Evolutionary conservation across 2,329 filamentous ascomycete genomes (phyloP).

Genomic region (Alternaria incomplexa): DNA sequence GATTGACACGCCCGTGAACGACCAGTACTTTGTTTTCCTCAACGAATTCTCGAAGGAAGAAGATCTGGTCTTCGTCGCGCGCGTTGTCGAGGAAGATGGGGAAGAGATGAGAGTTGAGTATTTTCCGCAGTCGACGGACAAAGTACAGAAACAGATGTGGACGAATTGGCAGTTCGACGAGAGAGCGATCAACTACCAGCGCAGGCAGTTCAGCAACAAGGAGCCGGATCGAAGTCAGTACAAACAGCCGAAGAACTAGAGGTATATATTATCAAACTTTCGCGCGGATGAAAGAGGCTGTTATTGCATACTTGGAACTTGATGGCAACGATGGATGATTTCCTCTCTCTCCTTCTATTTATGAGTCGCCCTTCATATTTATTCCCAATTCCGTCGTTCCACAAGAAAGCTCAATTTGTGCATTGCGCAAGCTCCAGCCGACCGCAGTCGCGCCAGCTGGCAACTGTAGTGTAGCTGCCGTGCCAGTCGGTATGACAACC

Average conservation of each 20-base stretch:
- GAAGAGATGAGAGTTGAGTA: slow-evolving; percentile 8
- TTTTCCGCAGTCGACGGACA: slow-evolving; percentile 1
- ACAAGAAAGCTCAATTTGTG: not conserved
- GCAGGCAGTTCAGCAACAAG: not conserved
- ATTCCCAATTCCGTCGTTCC: not conserved
- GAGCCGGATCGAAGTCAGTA: slow-evolving; percentile 10
- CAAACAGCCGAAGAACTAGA: not conserved
- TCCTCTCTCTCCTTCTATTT: not conserved
- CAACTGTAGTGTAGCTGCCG: not conserved
- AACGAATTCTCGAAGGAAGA: slow-evolving; percentile 16
- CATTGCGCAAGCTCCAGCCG: not conserved
- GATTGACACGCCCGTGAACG: not conserved
- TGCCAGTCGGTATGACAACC: not conserved
- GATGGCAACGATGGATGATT: not conserved
- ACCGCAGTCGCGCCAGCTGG: not conserved
- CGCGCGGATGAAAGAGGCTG: not conserved
- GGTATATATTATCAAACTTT: not conserved
- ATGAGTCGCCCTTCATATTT: not conserved
- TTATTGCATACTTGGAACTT: not conserved
- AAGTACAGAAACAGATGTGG: slow-evolving; percentile 2
- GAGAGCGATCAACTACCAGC: not conserved
- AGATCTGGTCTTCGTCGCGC: slow-evolving; percentile 5
- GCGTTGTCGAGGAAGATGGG: not conserved
- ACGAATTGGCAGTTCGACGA: slow-evolving; percentile 7
- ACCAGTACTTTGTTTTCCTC: slow-evolving; percentile 7